Conservation (phyloP, 352 stramenopile species). For the Aphanomyces stellatus region DNA sequence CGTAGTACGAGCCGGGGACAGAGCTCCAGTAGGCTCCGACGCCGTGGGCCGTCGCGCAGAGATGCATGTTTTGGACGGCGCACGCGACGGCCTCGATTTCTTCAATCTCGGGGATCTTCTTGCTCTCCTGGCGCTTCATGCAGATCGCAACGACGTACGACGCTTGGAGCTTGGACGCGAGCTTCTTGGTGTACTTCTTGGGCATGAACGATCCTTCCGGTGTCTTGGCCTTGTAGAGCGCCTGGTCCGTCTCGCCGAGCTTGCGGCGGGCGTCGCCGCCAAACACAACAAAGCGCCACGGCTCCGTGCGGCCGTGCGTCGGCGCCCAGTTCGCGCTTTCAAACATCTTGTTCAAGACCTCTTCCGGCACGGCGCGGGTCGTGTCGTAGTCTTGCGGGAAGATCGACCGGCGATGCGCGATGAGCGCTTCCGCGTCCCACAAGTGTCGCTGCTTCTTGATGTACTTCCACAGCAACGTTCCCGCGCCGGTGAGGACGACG, state of each 20-base stretch:
- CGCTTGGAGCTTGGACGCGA: constrained; percentile 52
- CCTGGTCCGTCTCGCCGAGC: constrained; percentile 57
- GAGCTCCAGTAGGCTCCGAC: constrained; percentile 85
- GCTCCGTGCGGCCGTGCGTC: constrained; percentile 70
- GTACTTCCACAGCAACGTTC: constrained; percentile 9
- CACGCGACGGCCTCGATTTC: constrained; percentile 65
- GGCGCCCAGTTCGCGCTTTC: constrained; percentile 74
- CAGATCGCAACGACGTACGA: constrained; percentile 79
- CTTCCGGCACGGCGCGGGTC: constrained; percentile 37
- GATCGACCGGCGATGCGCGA: constrained; percentile 64
- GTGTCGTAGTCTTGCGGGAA: constrained; percentile 65
- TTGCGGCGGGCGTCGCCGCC: constrained; percentile 37
- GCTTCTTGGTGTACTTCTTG: constrained; percentile 73
- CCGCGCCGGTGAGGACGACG: constrained; percentile 3
- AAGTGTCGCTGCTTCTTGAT: constrained; percentile 19
- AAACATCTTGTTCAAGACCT: constrained; percentile 68
- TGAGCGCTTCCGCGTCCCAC: constrained; percentile 49
- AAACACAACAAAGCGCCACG: constrained; percentile 80
- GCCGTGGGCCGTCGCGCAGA: constrained; percentile 49
- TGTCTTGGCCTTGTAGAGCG: constrained; percentile 56
- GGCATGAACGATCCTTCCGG: constrained; percentile 62
- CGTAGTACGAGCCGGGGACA: constrained; percentile 41
- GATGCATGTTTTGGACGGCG: constrained; percentile 81
- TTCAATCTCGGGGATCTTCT: constrained; percentile 72
- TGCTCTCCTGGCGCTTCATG: constrained; percentile 80